Conservation (phyloP, 2,329 filamentous ascomycete species). For the Penicillium sp. region DNA sequence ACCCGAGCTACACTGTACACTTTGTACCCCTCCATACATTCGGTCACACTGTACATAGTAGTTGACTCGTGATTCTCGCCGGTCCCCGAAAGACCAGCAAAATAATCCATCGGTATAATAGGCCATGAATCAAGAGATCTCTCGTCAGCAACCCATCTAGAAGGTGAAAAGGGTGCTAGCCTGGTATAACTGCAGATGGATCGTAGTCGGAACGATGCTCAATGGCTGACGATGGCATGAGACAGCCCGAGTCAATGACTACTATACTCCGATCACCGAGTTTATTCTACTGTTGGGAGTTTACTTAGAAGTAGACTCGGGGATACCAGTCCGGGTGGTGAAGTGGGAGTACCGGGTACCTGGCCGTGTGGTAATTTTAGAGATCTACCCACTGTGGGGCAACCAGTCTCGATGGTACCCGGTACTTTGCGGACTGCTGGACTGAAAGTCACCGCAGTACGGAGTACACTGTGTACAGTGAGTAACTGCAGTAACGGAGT, state of each 20-base stretch:
- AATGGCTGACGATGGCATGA: neutral
- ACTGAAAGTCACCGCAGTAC: neutral
- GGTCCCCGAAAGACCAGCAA: neutral
- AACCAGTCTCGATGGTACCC: conserved; percentile 29
- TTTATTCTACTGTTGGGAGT: too few relatives aligned
- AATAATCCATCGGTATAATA: neutral
- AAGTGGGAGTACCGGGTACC: conserved; percentile 5
- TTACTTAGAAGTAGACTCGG: neutral
- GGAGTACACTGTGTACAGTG: neutral
- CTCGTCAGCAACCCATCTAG: neutral
- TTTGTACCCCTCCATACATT: neutral
- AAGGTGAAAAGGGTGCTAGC: neutral
- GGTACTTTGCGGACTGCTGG: conserved; percentile 32
- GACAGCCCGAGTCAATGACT: neutral
- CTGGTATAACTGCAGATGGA: neutral
- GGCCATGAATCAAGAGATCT: neutral
- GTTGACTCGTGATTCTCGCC: neutral
- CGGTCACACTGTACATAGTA: neutral
- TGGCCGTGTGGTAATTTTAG: neutral
- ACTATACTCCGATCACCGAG: neutral
- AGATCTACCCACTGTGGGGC: conserved; percentile 12
- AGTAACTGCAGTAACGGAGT: too few relatives aligned
- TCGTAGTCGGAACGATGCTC: neutral
- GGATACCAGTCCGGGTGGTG: neutral
- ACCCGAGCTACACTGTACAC: conserved; percentile 15